Evolutionary conservation across 2,329 filamentous ascomycete genomes (phyloP), one percentile per base, ranked within the genome.

Genomic region (Neonectria hederae): DNA sequence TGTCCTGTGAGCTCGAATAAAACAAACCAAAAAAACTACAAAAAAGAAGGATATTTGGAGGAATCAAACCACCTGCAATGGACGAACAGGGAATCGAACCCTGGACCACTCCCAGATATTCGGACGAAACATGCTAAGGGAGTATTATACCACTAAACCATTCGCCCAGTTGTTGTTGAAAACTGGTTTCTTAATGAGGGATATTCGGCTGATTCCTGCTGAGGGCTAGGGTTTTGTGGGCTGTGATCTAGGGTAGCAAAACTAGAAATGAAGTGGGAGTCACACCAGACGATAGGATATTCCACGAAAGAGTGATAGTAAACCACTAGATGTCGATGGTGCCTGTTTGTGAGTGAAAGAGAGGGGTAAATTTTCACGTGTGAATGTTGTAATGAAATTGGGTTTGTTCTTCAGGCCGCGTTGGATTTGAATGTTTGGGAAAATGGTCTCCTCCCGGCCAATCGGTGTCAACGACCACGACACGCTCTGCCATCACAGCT

Each of bases 141-240:
- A 72, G 70, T 72, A 72, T 72, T 72, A 70, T 71, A 69, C 65
- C 69, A 72, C 70, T 70, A 73, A 73, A 71, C 69, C 68, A 73
- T 73, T 73, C 71, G 69, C 71, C 71, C 69, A 32, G 46, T 53
- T 59, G 4, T 62, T 66, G 30, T 53, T 64, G 42, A 45, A 4
- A 40, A n/a, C 0, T 1, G 0, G 1, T 14, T 19, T 28, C 24
- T 14, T 30, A 67, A 45, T 56, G 53, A 26, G 24, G 24, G 3
- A 65, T 61, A 70, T 67, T 57, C 17, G 21, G n/a, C 40, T 38
- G 32, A 30, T 4, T 28, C 53, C 42, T 22, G 43, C 21, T 38
- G 32, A 42, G 24, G 35, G 42, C 26, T 24, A 48, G 49, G 49
- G 22, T 13, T 24, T 30, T 28, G 49, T 53, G 30, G 35, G 42